A percentile compares a stretch with the other conserved stretches of the same genome.
These are phyloP conservation scores for Agastache rugosa DNA, from an alignment of 257 asterid genomes.

Conservation along the genomic window DNA sequence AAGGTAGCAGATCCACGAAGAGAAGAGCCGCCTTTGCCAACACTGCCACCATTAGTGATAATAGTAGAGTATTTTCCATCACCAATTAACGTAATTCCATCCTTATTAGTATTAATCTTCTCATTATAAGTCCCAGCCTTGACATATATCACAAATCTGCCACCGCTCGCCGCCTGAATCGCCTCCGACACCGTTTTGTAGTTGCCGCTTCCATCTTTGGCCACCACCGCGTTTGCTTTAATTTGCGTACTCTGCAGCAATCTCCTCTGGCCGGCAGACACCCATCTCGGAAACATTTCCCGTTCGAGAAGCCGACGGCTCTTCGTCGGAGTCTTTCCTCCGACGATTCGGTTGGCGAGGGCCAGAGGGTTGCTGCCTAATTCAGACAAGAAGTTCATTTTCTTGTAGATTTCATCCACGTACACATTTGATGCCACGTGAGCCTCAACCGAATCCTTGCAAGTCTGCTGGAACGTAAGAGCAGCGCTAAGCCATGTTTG, in stretches of 20 bases:
- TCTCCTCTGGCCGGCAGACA: slow-evolving; percentile 51
- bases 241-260: slow-evolving; percentile 48
- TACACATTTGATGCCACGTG: slow-evolving; percentile 42
- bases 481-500: slow-evolving; percentile 85
- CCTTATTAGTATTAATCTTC: slow-evolving; percentile 57
- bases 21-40: slow-evolving; percentile 52
- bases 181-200: slow-evolving; percentile 64
- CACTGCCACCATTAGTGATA: slow-evolving; percentile 54
- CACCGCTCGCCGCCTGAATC: slow-evolving; percentile 58
- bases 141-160: slow-evolving; percentile 70
- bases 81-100: slow-evolving; percentile 78
- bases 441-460: slow-evolving; percentile 58
- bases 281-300: slow-evolving; percentile 55
- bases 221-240: slow-evolving; percentile 66
- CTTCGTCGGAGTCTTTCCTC: not conserved
- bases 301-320: slow-evolving; percentile 37
- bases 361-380: slow-evolving; percentile 68
- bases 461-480: slow-evolving; percentile 68
- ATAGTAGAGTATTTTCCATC: slow-evolving; percentile 75
- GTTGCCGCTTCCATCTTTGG: slow-evolving; percentile 78
- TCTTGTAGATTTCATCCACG: slow-evolving; percentile 52
- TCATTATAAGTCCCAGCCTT: slow-evolving; percentile 77
- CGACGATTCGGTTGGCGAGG: slow-evolving; percentile 57
- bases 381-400: slow-evolving; percentile 60
- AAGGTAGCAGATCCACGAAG: slow-evolving; percentile 71